These are phyloP conservation scores for Plectosphaerella plurivora DNA, from an alignment of 2,329 filamentous ascomycete species.

Conservation along the genomic window DNA sequence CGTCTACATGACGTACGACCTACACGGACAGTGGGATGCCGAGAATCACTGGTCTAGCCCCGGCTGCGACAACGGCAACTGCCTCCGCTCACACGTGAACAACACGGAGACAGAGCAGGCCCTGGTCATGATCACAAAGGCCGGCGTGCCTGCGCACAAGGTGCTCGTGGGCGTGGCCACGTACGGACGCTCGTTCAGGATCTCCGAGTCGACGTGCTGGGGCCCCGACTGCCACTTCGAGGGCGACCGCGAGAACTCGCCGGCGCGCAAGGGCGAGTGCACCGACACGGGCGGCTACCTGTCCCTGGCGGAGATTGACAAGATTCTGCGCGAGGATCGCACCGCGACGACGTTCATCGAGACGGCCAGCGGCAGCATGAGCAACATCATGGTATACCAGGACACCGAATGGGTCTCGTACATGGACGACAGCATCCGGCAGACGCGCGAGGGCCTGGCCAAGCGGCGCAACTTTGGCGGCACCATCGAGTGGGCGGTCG, in stretches of 20 bases:
- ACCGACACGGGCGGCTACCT: slow-evolving; percentile 23
- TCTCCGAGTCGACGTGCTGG: slow-evolving; percentile 20
- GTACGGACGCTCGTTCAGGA: slow-evolving; percentile 26
- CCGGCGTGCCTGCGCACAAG: slow-evolving; percentile 22
- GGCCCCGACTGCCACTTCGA: slow-evolving; percentile 17
- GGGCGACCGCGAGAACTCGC: slow-evolving; percentile 12
- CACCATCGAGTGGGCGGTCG: slow-evolving; percentile 4
- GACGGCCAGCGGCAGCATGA: not conserved
- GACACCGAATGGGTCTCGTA: slow-evolving; percentile 25
- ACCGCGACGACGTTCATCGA: not conserved
- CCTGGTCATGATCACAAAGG: slow-evolving; percentile 24
- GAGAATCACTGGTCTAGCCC: slow-evolving; percentile 7
- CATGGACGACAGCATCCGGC: slow-evolving; percentile 19
- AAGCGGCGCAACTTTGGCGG: slow-evolving; percentile 21
- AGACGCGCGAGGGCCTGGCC: slow-evolving; percentile 12
- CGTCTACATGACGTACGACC: slow-evolving; percentile 13
- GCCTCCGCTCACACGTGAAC: slow-evolving; percentile 29
- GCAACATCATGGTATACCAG: slow-evolving; percentile 16
- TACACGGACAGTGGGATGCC: slow-evolving; percentile 3
- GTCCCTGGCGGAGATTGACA: slow-evolving; percentile 20
- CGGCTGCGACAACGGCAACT: slow-evolving; percentile 23
- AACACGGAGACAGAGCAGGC: slow-evolving; percentile 26
- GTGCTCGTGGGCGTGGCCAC: slow-evolving; percentile 23
- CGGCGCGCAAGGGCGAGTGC: slow-evolving; percentile 17
- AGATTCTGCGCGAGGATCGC: slow-evolving; percentile 8